Percentiles rank a stretch among this genome's conserved stretches.
phyloP scores from a whole-genome alignment of 371 early-diverging fungal species.

The Choanephora cucurbitarum region DNA sequence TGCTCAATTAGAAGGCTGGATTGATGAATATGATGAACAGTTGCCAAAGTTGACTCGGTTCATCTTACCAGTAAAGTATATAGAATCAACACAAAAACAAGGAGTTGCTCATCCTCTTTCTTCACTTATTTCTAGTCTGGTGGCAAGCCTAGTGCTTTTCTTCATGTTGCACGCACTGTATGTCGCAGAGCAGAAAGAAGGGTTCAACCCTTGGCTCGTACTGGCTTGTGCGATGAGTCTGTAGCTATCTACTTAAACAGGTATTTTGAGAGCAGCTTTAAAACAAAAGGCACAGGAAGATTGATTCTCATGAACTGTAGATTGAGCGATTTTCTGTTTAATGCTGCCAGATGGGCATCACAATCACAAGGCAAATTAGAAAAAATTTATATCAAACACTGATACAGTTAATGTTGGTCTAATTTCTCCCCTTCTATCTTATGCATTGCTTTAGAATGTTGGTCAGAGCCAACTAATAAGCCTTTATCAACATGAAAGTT shows the following conservation, averaged over 20 bases:
- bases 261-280: conserved; percentile 23
- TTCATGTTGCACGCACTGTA: conserved; percentile 75
- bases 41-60: conserved; percentile 84
- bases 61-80: conserved; percentile 83
- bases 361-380: conserved; percentile 68
- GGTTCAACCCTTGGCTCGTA: conserved; percentile 75
- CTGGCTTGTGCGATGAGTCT: conserved; percentile 59
- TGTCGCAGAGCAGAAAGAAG: conserved; percentile 89
- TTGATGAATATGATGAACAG: conserved; percentile 74
- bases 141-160: conserved; percentile 67
- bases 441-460: no score
- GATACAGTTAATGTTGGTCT: no score
- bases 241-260: conserved; percentile 77
- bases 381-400: conserved; percentile 59
- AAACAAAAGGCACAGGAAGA: no score
- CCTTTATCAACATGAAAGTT: no score
- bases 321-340: conserved; percentile 89
- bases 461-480: no score
- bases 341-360: conserved; percentile 82
- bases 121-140: no score
- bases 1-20: conserved; percentile 79
- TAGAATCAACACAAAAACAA: no score
- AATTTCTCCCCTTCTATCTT: no score
- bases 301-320: conserved; percentile 44
- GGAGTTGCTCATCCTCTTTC: no score